A percentile compares a stretch with the other conserved stretches of the same genome.
Conservation (phyloP, 1,284 basidiomycete species). For the Puccinia polysora region DNA sequence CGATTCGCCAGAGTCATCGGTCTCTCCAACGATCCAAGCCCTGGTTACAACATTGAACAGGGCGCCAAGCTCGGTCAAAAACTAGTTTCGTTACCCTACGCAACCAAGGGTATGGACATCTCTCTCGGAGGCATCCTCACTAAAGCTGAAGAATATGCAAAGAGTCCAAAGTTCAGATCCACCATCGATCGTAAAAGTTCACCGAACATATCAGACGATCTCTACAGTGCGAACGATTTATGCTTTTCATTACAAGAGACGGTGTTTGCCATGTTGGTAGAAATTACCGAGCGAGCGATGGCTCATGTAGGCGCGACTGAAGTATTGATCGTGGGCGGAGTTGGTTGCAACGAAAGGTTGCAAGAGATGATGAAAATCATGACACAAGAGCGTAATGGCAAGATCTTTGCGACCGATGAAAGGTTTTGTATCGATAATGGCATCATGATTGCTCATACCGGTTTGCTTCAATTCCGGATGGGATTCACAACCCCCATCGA, state of each 20-base stretch:
- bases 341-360: constrained; percentile 92
- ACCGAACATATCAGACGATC: constrained; percentile 54
- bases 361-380: constrained; percentile 99
- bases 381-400: constrained; percentile 81
- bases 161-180: constrained; percentile 27
- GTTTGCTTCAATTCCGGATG: constrained; percentile 85
- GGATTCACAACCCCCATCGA: constrained; percentile 72
- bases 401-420: constrained; percentile 93
- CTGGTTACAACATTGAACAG: constrained; percentile 98
- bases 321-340: constrained; percentile 94
- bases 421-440: constrained; percentile 99
- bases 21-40: constrained; percentile 89
- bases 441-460: constrained; percentile 99
- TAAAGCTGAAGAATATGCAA: constrained; percentile 78
- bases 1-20: constrained; percentile 95
- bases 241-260: constrained; percentile 98
- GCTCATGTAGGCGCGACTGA: constrained; percentile 95
- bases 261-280: constrained; percentile 96
- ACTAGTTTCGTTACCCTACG: constrained; percentile 79
- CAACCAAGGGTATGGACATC: constrained; percentile 98
- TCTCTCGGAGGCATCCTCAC: constrained; percentile 89
- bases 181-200: neutral
- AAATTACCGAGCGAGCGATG: constrained; percentile 98
- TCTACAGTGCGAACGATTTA: constrained; percentile 86
- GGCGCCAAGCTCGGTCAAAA: constrained; percentile 71